Base-by-base conservation (phyloP, 306 rosid species). In the Vachellia pachyceras region DNA sequence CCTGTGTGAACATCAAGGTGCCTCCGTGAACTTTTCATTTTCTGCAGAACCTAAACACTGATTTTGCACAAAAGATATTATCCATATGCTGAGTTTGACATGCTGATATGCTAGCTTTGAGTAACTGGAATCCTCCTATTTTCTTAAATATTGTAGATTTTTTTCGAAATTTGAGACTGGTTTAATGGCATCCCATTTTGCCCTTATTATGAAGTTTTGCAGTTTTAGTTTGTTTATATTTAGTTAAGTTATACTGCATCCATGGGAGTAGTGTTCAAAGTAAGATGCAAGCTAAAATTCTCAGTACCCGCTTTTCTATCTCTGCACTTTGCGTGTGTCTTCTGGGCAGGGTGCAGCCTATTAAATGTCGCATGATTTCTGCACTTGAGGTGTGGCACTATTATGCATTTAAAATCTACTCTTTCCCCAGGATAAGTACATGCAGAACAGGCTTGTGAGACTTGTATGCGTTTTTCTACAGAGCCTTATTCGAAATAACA, bases 391-490 rank as follows among this genome's bases (percentile, higher is more conserved):
- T 55, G 63, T 49, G 46, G 14, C 42, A 18, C 37, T 77, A 69
- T 55, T 69, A 69, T 20, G 66, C 80, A 67, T 60, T 13, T 72
- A 47, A 50, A 33, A 35, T 76, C 70, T 45, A n/a, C n/a, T 57
- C 65, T 64, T 75, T 64, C 39, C 60, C 74, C 94, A 95, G 99
- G 99, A 95, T 82, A 95, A 95, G 86, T 95, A 95, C 92, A 93
- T 95, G 99, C 99, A 95, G 87, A 95, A 95, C 91, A 89, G 99
- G 87, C 97, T 93, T 58, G 99, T 95, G 84, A 88, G 99, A 80
- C 99, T 95, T 75, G 99, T 95, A 14, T 95, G 99, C 69, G 99
- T 95, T 77, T 95, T 95, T 73, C 88, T 95, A 80, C 99, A 95
- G 81, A 95, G 99, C 87, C 93, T 95, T 77, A 95, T 95, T 82